These are phyloP conservation scores for Paragyromitra xinjiangensis DNA, from an alignment of 495 filamentous ascomycete species.

Conservation along the genomic window DNA sequence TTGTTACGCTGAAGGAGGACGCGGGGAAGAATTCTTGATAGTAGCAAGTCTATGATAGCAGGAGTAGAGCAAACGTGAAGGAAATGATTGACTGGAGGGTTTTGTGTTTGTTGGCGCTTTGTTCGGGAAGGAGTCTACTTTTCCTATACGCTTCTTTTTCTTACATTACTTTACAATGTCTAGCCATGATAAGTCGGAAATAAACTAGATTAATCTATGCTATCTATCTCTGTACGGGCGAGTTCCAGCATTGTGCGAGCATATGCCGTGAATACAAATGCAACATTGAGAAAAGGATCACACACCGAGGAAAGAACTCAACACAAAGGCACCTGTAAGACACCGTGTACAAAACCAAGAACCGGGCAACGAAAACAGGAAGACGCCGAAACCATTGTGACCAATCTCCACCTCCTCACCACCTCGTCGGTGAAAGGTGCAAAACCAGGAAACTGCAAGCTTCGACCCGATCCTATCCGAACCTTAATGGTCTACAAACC, in stretches of 20 bases:
- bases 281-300: not conserved
- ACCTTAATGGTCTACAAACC: not conserved
- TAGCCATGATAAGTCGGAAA: conserved; percentile 8
- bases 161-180: not conserved
- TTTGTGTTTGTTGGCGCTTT: conserved; percentile 5
- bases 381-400: too few species aligned
- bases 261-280: not conserved
- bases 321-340: not conserved
- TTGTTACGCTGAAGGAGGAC: conserved; percentile 93
- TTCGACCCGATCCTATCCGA: not conserved
- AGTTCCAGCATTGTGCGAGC: not conserved
- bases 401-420: too few species aligned
- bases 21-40: conserved; percentile 67
- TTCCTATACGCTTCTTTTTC: not conserved
- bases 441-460: not conserved
- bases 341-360: not conserved
- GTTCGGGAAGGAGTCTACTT: not conserved
- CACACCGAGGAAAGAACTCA: not conserved
- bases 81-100: conserved; percentile 4
- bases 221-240: not conserved
- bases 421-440: too few species aligned
- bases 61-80: not conserved
- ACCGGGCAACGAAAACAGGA: not conserved
- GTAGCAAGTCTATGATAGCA: not conserved
- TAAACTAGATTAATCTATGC: conserved; percentile 13